Evolutionary conservation across 2,329 filamentous ascomycete genomes (phyloP), one percentile per base, ranked within the genome.

Genomic region (Fusarium virguliforme): DNA sequence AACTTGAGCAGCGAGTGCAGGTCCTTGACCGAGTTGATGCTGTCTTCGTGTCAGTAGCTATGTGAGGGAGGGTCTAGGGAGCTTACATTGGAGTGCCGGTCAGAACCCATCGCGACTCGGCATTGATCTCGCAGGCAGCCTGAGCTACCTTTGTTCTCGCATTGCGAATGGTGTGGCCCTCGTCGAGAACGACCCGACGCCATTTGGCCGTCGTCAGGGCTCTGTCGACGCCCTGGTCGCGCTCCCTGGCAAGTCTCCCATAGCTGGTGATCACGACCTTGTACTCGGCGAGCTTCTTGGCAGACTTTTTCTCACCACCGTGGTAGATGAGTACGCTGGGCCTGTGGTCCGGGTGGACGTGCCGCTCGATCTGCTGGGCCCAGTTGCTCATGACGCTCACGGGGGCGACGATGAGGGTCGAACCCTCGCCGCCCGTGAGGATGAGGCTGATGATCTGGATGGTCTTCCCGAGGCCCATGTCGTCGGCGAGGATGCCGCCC

Each of bases 391-490:
- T 95, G 22, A 97, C 94, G 57, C 91, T 91, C 6, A 97, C 87
- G 0, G 94, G 94, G 0, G 93, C 90, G 60, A 97, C 85, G 59
- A 97, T 95, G 24, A 97, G 85, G 0, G 94, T 97, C 2, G 90
- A 83, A 4, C 89, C 90, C 3, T 83, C 78, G 0, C 83, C 82
- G 6, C 85, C 85, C 4, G 84, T 84, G 56, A 95, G 82, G 61
- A 97, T 91, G 37, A 97, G 82, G 59, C 93, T 92, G 73, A 97
- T 95, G 53, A 94, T 87, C 78, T 97, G 92, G 8, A 97, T 85
- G 0, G 94, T 97, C 83, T 97, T 97, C 26, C 94, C 94, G 6
- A 97, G 82, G 4, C 94, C 94, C 95, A 97, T 97, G 75, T 97
- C 94, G 78, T 97, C 94, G 12, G 80, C 94, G 8, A 97, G 85